Base-by-base conservation (phyloP, 495 filamentous ascomycete species). In the Aspergillus egyptiacus region DNA sequence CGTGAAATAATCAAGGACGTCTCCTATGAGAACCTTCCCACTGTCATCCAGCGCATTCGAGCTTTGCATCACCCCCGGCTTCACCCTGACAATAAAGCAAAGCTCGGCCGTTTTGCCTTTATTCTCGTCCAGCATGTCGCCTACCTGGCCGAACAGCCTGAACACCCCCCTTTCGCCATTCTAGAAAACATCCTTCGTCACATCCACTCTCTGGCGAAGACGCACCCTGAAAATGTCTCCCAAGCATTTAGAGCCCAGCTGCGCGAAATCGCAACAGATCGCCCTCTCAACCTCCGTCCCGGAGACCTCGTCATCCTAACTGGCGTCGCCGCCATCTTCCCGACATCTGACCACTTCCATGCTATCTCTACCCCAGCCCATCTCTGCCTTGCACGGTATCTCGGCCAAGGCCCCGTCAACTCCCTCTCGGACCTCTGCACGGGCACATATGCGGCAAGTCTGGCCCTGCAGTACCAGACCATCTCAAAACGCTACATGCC, bases 261-360 rank as follows among this genome's bases (percentile, higher is more conserved):
- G 7, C 74, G 82, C 44, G 65, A 76, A 32, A 75, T 93, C 15
- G 76, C 83, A 19, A 65, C 75, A 48, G 61, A 73, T 22, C 78
- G 80, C 41, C 77, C 82, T 5, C 70, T 82, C 37, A 72, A 70
- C 14, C 80, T 85, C 9, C 80, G 72, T 2, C 74, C 83, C 8
- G 86, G 87, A 3, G 90, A 97, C 60, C 73, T 97, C 18, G 64
- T 90, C 8, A 63, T 95, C 20, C 68, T 99, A 31, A 91, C 88
- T 1, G 89, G 89, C 0, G 78, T 96, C 54, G 80, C 80, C 23
- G 80, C 82, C 6, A 86, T 91, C 50, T 99, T 94, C 63, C 89
- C 94, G 5, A 95, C 94, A 0, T 95, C 88, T 0, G 93, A 99
- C 67, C 89, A 95, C 64, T 97, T 96, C 65, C 93, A 97, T 55